Evolutionary conservation across 495 filamentous ascomycete species (phyloP).

Genomic region (Trichoderma erinaceum): DNA sequence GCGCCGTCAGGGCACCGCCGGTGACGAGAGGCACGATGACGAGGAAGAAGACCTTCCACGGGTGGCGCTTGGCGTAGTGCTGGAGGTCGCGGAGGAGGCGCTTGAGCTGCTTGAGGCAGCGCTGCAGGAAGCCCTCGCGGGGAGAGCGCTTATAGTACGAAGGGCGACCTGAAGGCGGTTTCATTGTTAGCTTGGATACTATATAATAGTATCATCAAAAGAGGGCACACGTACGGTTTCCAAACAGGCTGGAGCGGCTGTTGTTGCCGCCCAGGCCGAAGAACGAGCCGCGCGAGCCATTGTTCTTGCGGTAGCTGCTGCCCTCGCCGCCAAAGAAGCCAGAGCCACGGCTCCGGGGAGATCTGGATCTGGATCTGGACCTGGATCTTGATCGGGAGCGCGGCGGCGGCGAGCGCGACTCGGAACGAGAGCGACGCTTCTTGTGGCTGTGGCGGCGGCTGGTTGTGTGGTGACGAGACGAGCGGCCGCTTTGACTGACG

Average conservation of each 20-base stretch:
- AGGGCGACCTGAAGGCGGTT: conserved; percentile 44
- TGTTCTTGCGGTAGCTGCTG: conserved; percentile 29
- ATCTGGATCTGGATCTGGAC: conserved; percentile 2
- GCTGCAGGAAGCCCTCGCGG: conserved; percentile 66
- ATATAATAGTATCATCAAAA: not conserved
- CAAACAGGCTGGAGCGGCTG: conserved; percentile 39
- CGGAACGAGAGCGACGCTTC: conserved; percentile 7
- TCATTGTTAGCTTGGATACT: conserved; percentile 25
- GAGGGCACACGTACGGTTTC: conserved; percentile 37
- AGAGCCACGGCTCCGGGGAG: conserved; percentile 19
- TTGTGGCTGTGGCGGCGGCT: conserved; percentile 6
- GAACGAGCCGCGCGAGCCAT: conserved; percentile 45
- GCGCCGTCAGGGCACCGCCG: conserved; percentile 65
- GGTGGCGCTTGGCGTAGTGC: conserved; percentile 70
- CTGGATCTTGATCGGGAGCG: conserved; percentile 17
- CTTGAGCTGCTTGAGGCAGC: conserved; percentile 62
- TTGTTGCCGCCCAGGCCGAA: conserved; percentile 45
- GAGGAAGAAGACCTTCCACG: conserved; percentile 76
- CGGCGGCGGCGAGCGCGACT: conserved; percentile 28
- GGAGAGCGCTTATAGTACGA: conserved; percentile 69
- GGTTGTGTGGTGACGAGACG: conserved; percentile 1
- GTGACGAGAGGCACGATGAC: conserved; percentile 79
- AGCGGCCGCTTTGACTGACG: conserved; percentile 7
- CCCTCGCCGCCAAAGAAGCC: conserved; percentile 33
- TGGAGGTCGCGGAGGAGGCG: conserved; percentile 67